Base-by-base conservation (phyloP, 148 eudicot species). In the Bassia scoparia region DNA sequence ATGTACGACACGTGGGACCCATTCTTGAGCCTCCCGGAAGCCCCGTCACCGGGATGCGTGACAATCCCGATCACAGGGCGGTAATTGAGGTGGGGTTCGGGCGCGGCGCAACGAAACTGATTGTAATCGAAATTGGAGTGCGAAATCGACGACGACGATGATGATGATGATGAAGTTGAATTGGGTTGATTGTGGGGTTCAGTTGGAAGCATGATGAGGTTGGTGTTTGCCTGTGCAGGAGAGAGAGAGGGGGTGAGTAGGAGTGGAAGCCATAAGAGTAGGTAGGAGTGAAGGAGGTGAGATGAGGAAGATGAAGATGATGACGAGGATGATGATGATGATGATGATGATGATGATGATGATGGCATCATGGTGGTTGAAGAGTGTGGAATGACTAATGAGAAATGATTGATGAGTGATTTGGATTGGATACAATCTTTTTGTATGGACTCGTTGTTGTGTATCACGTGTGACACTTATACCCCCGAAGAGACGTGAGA, bases 1-100 rank as follows among this genome's bases (percentile, higher is more conserved):
- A 95, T 88, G 64, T 86, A 88, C 2, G 99, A 95, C 8, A 88
- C 88, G 44, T 75, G 71, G 8, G 87, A 77, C 11, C 82, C 86
- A 67, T 90, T 90, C 17, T 29, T 86, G 3, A 95, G 86, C 52
- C 97, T 77, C 2, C 99, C 99, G 43, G 99, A 89, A 23, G 97
- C 97, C 0, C 99, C 99, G 30, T 95, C 99, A 27, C 99, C 99
- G 2, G 99, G 99, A 73, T 95, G 99, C 56, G 77, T 83, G 0
- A 95, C 26, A 7, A 95, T 92, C 21, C 99, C 99, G 71, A 95
- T 91, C 14, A 95, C 88, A 59, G 99, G 97, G 27, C 97, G 82
- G 79, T 58, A 87, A 74, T 88, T 88, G 37, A 88, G 87, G 56
- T 76, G 77, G 4, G 92, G 81, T 33, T 95, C 89, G 21, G 81